Evolutionary conservation across 352 stramenopile genomes (phyloP), one percentile per base, ranked within the genome.

Genomic region (Thalassiosira sp.): DNA sequence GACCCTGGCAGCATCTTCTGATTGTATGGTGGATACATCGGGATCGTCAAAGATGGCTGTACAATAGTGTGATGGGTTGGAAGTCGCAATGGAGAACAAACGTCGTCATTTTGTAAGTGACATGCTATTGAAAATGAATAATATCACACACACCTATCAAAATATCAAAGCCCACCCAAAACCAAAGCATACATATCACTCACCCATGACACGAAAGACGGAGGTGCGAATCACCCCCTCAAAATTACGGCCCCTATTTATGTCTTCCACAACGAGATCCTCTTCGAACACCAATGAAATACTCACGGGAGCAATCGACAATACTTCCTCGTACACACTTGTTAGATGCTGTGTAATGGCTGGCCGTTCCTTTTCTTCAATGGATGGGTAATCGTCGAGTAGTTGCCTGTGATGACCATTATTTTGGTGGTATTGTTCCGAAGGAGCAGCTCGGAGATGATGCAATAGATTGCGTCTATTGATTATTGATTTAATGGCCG

Each of bases 151-250:
- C 3, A 37, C 31, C 3, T 37, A 43, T 51, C 20, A 48, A 22
- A 58, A 16, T 57, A 67, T 46, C n/a, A 57, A 11, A 25, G 7
- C 18, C 15, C 25, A 56, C 6, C 42, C 18, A 11, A 58, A 28
- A 2, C 33, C 13, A 1, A 20, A 27, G 13, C 3, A 59, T 48
- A 16, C n/a, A 24, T 27, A 48, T 40, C 31, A n/a, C 70, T 79
- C 46, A 79, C 71, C 71, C 46, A 69, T 64, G 33, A 79, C 45
- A 43, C 63, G 63, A 58, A 79, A 79, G 10, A 33, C 52, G 28
- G 43, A 69, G 25, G 3, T 65, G 13, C 71, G 52, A 40, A 73
- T 40, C 5, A 73, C 45, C 1, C 67, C 67, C 10, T 35, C 54
- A 35, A 53, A 13, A 60, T 56, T 49, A 16, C 11, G 28, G 13